Percentiles rank a stretch among this genome's conserved stretches.
Conservation (phyloP, 116 monocot genomes). For the Cymodocea nodosa region DNA sequence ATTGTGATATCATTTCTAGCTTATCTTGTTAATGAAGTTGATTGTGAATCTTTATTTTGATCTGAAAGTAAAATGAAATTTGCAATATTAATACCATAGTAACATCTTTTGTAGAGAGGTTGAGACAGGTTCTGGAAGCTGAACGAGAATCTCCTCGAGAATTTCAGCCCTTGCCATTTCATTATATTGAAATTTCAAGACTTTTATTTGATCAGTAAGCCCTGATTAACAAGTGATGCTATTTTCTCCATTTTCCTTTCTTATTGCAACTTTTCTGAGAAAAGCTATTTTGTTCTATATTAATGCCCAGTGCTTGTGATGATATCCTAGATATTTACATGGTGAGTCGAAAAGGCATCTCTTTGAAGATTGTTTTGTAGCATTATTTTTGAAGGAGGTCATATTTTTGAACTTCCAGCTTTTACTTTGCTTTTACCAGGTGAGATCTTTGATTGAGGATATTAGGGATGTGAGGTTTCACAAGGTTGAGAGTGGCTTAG, state of each 20-base stretch:
- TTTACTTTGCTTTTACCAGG: constrained; percentile 29
- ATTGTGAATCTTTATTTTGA: background rate
- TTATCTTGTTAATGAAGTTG: background rate
- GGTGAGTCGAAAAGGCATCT: constrained; percentile 19
- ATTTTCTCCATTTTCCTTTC: constrained; percentile 2
- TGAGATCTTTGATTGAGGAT: constrained; percentile 94
- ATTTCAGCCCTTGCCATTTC: constrained; percentile 93
- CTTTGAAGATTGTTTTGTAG: background rate
- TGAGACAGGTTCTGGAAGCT: constrained; percentile 80
- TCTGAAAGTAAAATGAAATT: background rate
- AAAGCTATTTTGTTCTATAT: constrained; percentile 4
- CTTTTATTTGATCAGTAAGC: constrained; percentile 89
- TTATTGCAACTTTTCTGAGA: background rate
- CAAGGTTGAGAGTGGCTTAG: constrained; percentile 95
- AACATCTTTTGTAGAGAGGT: constrained; percentile 38
- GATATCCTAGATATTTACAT: constrained; percentile 81
- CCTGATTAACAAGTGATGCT: background rate
- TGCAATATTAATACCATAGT: background rate
- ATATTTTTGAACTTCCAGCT: constrained; percentile 8
- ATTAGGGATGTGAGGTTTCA: constrained; percentile 93
- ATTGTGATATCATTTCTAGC: too few relatives aligned
- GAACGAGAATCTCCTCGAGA: constrained; percentile 92
- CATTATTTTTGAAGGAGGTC: too few relatives aligned
- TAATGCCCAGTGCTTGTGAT: constrained; percentile 54
- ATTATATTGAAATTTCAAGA: constrained; percentile 91